These are phyloP conservation scores for Pyrenochaeta sp. DNA, from an alignment of 2,329 filamentous ascomycete species.

Conservation along the genomic window DNA sequence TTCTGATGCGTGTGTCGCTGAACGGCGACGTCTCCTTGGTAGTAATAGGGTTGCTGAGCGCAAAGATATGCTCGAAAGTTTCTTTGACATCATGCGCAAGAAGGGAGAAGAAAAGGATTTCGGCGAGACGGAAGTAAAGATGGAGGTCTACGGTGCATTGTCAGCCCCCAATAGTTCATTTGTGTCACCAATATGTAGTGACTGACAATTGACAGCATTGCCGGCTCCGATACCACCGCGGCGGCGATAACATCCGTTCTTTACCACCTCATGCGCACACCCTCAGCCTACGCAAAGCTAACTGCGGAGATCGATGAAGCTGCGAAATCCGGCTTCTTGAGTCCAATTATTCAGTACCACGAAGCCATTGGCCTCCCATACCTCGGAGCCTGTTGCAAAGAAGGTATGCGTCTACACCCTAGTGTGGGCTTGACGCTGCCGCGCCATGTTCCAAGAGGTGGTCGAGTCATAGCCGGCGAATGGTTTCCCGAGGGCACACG, in stretches of 20 bases:
- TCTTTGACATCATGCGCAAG: not conserved
- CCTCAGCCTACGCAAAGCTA: constrained; percentile 61
- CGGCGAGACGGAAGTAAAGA: constrained; percentile 4
- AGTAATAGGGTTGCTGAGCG: not conserved
- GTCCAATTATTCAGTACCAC: constrained; percentile 51
- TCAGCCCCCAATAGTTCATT: not conserved
- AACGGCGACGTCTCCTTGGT: not conserved
- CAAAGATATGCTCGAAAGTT: not conserved
- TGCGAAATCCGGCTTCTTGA: constrained; percentile 55
- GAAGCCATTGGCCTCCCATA: constrained; percentile 74
- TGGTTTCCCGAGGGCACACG: constrained; percentile 73
- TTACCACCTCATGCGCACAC: constrained; percentile 74
- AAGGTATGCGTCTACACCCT: constrained; percentile 77
- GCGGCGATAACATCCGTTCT: constrained; percentile 75
- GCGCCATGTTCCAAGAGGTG: constrained; percentile 71
- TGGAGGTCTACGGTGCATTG: constrained; percentile 8
- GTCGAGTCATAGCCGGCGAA: constrained; percentile 68
- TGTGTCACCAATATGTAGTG: too few species aligned
- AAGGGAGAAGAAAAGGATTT: constrained; percentile 1
- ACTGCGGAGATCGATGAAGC: constrained; percentile 69
- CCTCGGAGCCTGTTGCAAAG: constrained; percentile 78
- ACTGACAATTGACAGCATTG: constrained; percentile 53
- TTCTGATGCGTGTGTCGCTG: not conserved
- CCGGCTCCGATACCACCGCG: constrained; percentile 78
- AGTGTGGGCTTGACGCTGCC: constrained; percentile 76